phyloP scores from a whole-genome alignment of 345 rosid species.

The Gossypium mustelinum region DNA sequence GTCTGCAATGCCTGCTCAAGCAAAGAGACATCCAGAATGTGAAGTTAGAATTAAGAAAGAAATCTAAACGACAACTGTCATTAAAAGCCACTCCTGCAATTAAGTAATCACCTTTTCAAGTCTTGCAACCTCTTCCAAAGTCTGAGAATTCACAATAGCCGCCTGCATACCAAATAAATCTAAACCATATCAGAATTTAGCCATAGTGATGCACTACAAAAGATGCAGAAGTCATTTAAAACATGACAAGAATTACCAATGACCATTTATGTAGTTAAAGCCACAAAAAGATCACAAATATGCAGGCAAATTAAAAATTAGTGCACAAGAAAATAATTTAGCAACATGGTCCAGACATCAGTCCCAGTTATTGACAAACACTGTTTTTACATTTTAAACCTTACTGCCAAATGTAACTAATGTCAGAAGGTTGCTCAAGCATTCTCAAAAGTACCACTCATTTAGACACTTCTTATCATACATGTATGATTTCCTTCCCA shows the following conservation, averaged over 20 bases:
- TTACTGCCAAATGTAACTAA: background rate
- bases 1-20: conserved; percentile 71
- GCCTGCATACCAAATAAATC: conserved; percentile 57
- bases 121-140: conserved; percentile 97
- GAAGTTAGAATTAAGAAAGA: conserved; percentile 24
- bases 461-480: background rate
- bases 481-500: background rate
- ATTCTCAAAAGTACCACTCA: background rate
- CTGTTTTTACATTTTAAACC: background rate
- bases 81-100: background rate
- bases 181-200: background rate
- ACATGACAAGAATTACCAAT: background rate
- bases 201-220: background rate
- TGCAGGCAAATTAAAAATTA: background rate
- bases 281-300: background rate
- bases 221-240: background rate
- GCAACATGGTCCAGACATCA: background rate
- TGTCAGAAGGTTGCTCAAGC: background rate
- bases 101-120: conserved; percentile 69
- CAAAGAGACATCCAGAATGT: conserved; percentile 21
- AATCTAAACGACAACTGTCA: background rate
- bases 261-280: background rate
- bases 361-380: background rate
- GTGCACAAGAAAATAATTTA: background rate
- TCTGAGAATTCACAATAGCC: conserved; percentile 97